Percentiles rank a stretch among this genome's conserved stretches.
phyloP scores from a whole-genome alignment of 1,139 yeast genomes.

The Lodderomyces parapsilosis region DNA sequence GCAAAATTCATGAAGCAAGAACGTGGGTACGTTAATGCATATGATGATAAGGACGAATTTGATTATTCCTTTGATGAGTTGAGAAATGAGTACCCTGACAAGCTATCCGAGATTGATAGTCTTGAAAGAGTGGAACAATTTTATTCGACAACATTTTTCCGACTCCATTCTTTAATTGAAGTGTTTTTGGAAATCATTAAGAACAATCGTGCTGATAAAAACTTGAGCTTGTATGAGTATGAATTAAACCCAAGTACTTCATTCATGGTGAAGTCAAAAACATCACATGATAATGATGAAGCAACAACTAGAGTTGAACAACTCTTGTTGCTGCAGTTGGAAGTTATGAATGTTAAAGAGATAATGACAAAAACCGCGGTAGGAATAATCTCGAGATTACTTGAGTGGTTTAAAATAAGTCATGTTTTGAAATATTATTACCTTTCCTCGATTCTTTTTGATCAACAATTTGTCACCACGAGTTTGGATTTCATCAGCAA shows the following conservation, averaged over 20 bases:
- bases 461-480: slow-evolving; percentile 57
- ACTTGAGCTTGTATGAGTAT: slow-evolving; percentile 36
- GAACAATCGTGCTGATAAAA: slow-evolving; percentile 40
- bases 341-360: slow-evolving; percentile 61
- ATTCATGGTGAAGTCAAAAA: slow-evolving; percentile 18
- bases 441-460: slow-evolving; percentile 69
- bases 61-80: slow-evolving; percentile 21
- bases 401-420: slow-evolving; percentile 76
- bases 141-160: slow-evolving; percentile 52
- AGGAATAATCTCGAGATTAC: slow-evolving; percentile 49
- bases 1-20: slow-evolving; percentile 72
- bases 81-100: slow-evolving; percentile 28
- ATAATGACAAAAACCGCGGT: slow-evolving; percentile 62
- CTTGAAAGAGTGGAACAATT: slow-evolving; percentile 60
- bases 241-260: slow-evolving; percentile 40
- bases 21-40: slow-evolving; percentile 56
- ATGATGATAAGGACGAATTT: slow-evolving; percentile 19
- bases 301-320: slow-evolving; percentile 24
- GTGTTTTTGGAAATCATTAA: slow-evolving; percentile 65
- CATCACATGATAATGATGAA: slow-evolving; percentile 11
- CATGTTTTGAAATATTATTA: slow-evolving; percentile 81
- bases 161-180: slow-evolving; percentile 60
- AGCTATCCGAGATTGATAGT: slow-evolving; percentile 34
- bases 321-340: slow-evolving; percentile 44
- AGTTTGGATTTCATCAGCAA: slow-evolving; percentile 39